Percentiles rank a stretch among this genome's conserved stretches.
These are phyloP conservation scores for Austroboletus novae-zelandiae DNA, from an alignment of 1,284 basidiomycete genomes.

Conservation along the genomic window DNA sequence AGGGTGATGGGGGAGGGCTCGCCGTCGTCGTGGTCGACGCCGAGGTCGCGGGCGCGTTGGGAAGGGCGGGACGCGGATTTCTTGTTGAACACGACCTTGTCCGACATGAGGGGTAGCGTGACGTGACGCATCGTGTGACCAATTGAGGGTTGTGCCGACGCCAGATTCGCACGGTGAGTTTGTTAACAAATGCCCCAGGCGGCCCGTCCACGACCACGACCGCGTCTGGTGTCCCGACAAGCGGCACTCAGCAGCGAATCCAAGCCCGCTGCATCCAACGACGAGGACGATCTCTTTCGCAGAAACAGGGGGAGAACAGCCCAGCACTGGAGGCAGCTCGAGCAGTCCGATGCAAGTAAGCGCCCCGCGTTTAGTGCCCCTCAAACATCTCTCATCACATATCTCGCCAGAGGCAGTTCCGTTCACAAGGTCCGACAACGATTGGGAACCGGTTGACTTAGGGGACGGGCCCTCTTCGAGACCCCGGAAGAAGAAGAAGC, in stretches of 20 bases:
- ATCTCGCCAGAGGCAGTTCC: conserved; percentile 22
- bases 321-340: conserved; percentile 56
- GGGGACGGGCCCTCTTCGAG: conserved; percentile 28
- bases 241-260: conserved; percentile 10
- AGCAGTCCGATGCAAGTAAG: conserved; percentile 52
- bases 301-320: conserved; percentile 54
- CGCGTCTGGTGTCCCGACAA: conserved; percentile 41
- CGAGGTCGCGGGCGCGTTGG: conserved; percentile 47
- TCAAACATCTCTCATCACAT: conserved; percentile 11
- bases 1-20: conserved; percentile 46
- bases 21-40: conserved; percentile 33
- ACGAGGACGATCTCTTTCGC: conserved; percentile 66
- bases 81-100: conserved; percentile 46
- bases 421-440: conserved; percentile 13
- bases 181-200: conserved; percentile 16
- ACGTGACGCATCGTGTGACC: conserved; percentile 33
- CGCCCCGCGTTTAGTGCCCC: background rate
- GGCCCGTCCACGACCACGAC: conserved; percentile 49
- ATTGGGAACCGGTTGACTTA: conserved; percentile 26
- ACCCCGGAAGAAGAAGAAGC: conserved; percentile 40
- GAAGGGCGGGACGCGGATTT: conserved; percentile 54
- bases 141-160: conserved; percentile 14
- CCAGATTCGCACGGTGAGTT: conserved; percentile 48
- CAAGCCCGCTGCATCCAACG: conserved; percentile 32
- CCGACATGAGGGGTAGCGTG: conserved; percentile 28